Base-by-base conservation (phyloP, 2,329 filamentous ascomycete genomes). In the Exophiala calicioides region DNA sequence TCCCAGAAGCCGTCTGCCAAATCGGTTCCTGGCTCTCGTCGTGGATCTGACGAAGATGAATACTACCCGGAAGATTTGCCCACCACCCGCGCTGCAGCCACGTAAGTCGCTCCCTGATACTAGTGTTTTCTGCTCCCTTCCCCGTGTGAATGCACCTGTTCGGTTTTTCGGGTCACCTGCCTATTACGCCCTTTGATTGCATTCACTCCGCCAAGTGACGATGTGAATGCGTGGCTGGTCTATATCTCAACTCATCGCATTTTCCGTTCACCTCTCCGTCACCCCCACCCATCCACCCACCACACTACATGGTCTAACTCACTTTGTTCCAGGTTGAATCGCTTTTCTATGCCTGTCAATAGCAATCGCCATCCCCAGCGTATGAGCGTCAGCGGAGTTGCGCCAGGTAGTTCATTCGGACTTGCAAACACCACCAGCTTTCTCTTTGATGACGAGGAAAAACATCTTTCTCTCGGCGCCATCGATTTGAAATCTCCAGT, bases 331-430 rank as follows among this genome's bases (percentile, higher is more conserved):
- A 94, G 88, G 58, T 77, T 85, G 51, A 94, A 95, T 66, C 86
- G 91, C 56, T 95, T 95, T 68, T 96, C 91, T 3, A 90, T 96
- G 86, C 91, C 91, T 23, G 86, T 91, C 40, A 88, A 57, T 80
- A 84, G 53, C 71, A 44, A 34, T 48, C 43, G 57, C 26, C 44
- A 47, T 27, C 43, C 49, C 31, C 50, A 57, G 36, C 48, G 57
- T 32, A 34, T 52, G 9, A 52, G 53, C 41, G 37, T 55, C 15
- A 44, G 32, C 20, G 42, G 44, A 23, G 35, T 38, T 29, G 33
- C 42, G 10, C 29, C 42, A 10, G 41, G 30, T 20, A 39, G 40
- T 23, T 43, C 48, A 27, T 52, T 50, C 29, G 90, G 93, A 53
- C 85, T 88, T 58, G 89, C 89, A 61, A 90, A 93, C 69, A 90